Conservation (phyloP, 2,329 filamentous ascomycete species). For the Pyrenophora graminea region DNA sequence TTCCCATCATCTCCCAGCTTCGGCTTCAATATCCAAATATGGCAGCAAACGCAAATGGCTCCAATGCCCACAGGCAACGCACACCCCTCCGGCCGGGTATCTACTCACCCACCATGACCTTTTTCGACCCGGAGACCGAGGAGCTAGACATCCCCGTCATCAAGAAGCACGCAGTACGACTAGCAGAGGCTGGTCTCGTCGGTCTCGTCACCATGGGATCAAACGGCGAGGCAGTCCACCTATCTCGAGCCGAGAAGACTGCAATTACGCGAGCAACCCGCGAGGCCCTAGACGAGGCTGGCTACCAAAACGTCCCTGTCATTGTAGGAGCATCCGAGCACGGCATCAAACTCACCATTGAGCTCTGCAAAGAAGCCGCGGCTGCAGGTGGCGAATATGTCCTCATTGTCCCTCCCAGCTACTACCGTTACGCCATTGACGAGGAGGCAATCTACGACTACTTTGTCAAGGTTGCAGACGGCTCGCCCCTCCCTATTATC, state of each 20-base stretch:
- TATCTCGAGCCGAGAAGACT: slow-evolving; percentile 75
- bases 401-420: slow-evolving; percentile 78
- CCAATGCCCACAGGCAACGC: slow-evolving; percentile 46
- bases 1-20: neutral
- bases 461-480: slow-evolving; percentile 75
- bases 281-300: slow-evolving; percentile 79
- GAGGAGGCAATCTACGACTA: slow-evolving; percentile 74
- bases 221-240: slow-evolving; percentile 87
- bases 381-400: slow-evolving; percentile 78
- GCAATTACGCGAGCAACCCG: slow-evolving; percentile 77
- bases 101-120: slow-evolving; percentile 88
- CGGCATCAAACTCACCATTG: slow-evolving; percentile 78
- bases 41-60: slow-evolving; percentile 41
- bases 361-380: slow-evolving; percentile 69
- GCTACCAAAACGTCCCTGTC: slow-evolving; percentile 75
- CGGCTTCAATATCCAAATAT: slow-evolving; percentile 17
- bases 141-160: slow-evolving; percentile 80
- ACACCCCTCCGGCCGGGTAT: slow-evolving; percentile 78
- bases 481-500: slow-evolving; percentile 74
- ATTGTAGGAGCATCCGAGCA: slow-evolving; percentile 82
- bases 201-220: slow-evolving; percentile 87
- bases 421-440: slow-evolving; percentile 78
- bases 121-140: slow-evolving; percentile 82
- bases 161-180: slow-evolving; percentile 77
- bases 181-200: slow-evolving; percentile 76